phyloP scores from a whole-genome alignment of 2,329 filamentous ascomycete genomes.

The Fusarium avenaceum region DNA sequence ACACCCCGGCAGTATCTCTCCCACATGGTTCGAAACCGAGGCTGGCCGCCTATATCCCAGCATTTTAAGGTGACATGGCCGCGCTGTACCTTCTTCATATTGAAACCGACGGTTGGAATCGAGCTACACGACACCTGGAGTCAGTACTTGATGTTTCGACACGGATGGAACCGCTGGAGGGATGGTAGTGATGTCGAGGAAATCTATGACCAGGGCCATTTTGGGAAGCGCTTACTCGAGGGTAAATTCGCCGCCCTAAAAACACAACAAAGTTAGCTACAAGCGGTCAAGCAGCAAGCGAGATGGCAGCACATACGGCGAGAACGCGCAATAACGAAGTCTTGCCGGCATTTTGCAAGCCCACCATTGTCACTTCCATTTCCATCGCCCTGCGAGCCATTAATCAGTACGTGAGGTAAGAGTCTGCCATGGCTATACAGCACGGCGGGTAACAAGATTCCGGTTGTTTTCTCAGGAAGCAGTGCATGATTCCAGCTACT shows the following conservation, averaged over 20 bases:
- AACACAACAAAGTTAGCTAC: constrained; percentile 39
- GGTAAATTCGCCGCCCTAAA: constrained; percentile 95
- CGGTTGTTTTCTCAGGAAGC: constrained; percentile 20
- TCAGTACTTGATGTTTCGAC: constrained; percentile 51
- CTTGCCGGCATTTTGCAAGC: constrained; percentile 97
- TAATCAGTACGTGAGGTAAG: constrained; percentile 46
- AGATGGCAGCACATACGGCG: constrained; percentile 76
- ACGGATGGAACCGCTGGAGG: constrained; percentile 9
- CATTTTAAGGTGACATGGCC: constrained; percentile 99
- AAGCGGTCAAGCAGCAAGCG: constrained; percentile 27
- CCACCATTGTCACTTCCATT: constrained; percentile 99
- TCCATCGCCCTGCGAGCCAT: constrained; percentile 83
- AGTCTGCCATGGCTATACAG: constrained; percentile 22
- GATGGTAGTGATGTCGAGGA: constrained; percentile 11
- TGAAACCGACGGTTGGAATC: constrained; percentile 98
- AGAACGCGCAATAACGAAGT: constrained; percentile 93
- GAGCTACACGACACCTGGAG: constrained; percentile 74
- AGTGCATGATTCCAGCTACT: constrained; percentile 54
- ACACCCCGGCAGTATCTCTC: constrained; percentile 98
- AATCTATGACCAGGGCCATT: constrained; percentile 31
- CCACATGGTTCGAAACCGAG: constrained; percentile 98
- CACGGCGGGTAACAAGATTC: constrained; percentile 18
- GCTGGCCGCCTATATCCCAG: constrained; percentile 98
- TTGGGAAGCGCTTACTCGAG: constrained; percentile 81
- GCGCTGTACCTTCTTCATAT: constrained; percentile 98